A percentile compares a stretch with the other conserved stretches of the same genome.
phyloP scores from a whole-genome alignment of 371 early-diverging fungal species.

The Lichtheimia ramosa region DNA sequence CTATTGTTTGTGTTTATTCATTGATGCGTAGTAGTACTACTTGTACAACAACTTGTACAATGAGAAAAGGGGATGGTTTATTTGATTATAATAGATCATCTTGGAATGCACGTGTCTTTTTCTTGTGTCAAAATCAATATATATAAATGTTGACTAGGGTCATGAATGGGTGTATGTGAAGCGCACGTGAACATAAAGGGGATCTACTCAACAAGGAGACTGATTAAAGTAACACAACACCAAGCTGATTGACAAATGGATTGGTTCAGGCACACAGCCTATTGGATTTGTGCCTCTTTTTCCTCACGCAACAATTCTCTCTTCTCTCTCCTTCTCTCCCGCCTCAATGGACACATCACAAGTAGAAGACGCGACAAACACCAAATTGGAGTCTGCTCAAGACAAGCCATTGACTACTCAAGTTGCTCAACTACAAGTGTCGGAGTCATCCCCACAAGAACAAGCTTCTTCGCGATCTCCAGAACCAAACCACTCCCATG shows the following conservation, averaged over 20 bases:
- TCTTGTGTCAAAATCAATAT: background rate
- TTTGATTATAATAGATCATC: no score
- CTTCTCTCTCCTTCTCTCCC: constrained; percentile 2
- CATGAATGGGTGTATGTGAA: background rate
- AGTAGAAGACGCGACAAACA: background rate
- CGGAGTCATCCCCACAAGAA: constrained; percentile 6
- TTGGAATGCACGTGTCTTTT: background rate
- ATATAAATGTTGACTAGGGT: background rate
- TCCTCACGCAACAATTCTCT: background rate
- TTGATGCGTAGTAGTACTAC: no score
- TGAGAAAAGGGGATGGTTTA: no score
- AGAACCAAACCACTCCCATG: background rate
- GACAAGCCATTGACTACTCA: background rate
- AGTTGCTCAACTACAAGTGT: constrained; percentile 6
- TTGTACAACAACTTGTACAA: no score
- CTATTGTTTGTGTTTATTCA: no score
- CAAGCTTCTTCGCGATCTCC: background rate
- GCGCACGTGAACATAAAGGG: background rate
- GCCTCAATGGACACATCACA: background rate
- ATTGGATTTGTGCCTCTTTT: background rate
- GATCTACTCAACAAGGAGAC: background rate
- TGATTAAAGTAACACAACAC: background rate
- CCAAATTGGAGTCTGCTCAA: background rate
- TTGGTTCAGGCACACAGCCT: no score
- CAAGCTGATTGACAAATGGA: no score